phyloP scores from a whole-genome alignment of 2,329 filamentous ascomycete species.

The Cylindrodendrum hubeiense region DNA sequence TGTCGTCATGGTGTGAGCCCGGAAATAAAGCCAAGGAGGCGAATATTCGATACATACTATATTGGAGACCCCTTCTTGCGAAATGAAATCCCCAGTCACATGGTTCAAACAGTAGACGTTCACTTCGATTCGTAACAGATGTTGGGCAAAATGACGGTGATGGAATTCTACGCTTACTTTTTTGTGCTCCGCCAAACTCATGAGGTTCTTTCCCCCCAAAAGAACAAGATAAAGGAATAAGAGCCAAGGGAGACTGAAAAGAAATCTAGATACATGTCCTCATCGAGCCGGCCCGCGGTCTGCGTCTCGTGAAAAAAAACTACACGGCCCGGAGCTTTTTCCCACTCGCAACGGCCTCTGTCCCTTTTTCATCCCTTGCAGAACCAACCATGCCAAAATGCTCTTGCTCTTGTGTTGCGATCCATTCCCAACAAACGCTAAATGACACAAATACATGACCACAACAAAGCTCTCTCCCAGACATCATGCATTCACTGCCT shows the following conservation, averaged over 20 bases:
- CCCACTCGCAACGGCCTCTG: slow-evolving; percentile 13
- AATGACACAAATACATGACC: slow-evolving; percentile 40
- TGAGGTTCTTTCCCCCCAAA: slow-evolving; percentile 11
- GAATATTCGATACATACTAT: too few species aligned
- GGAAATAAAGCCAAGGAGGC: background rate
- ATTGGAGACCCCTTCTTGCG: background rate
- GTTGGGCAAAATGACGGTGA: slow-evolving; percentile 22
- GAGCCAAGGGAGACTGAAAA: slow-evolving; percentile 28
- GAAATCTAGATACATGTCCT: slow-evolving; percentile 43
- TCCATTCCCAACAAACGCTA: slow-evolving; percentile 41
- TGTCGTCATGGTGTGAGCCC: background rate
- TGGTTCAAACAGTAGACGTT: background rate
- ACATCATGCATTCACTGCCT: slow-evolving; percentile 50
- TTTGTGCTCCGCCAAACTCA: slow-evolving; percentile 30
- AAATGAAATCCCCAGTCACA: background rate
- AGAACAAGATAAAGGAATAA: slow-evolving; percentile 32
- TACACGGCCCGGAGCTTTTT: slow-evolving; percentile 11
- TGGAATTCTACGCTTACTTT: slow-evolving; percentile 43
- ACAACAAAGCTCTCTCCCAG: slow-evolving; percentile 20
- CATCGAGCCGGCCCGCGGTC: slow-evolving; percentile 25
- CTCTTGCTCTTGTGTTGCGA: slow-evolving; percentile 20
- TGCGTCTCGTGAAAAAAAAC: slow-evolving; percentile 18
- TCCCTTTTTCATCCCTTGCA: slow-evolving; percentile 16
- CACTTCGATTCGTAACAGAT: background rate
- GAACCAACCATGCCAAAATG: slow-evolving; percentile 22